Evolutionary conservation across 352 stramenopile species (phyloP).

Genomic region (Pythium monospermum): DNA sequence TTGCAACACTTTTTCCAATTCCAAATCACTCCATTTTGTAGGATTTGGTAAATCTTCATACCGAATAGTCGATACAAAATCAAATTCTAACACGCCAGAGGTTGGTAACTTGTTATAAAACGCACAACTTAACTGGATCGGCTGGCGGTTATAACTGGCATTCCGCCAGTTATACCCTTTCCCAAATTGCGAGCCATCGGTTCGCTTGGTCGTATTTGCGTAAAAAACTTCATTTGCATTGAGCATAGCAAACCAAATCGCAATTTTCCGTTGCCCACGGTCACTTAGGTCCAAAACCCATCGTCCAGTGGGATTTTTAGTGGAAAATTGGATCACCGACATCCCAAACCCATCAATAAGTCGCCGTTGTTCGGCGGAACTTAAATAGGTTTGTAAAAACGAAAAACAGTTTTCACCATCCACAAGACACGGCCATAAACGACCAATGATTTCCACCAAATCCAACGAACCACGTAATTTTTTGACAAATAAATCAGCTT

Average conservation of each 20-base stretch:
- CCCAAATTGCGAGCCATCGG: conserved; percentile 55
- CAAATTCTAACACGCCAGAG: conserved; percentile 59
- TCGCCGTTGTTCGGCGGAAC: conserved; percentile 36
- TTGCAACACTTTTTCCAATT: conserved; percentile 32
- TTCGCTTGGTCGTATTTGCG: conserved; percentile 33
- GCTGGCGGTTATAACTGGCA: conserved; percentile 50
- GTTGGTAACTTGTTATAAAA: conserved; percentile 57
- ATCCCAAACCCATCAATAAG: conserved; percentile 48
- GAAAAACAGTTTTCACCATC: conserved; percentile 44
- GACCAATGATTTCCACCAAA: conserved; percentile 48
- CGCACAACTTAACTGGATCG: conserved; percentile 39
- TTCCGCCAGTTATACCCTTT: conserved; percentile 63
- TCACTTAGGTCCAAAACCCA: conserved; percentile 53
- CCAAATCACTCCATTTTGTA: conserved; percentile 30
- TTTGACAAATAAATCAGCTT: conserved; percentile 38
- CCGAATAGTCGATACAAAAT: conserved; percentile 54
- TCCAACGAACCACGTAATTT: conserved; percentile 33
- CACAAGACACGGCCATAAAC: conserved; percentile 46
- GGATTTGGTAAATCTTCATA: conserved; percentile 34
- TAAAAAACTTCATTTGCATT: conserved; percentile 36
- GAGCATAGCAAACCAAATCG: conserved; percentile 61
- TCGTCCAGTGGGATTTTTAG: conserved; percentile 49
- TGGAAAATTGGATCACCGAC: conserved; percentile 52
- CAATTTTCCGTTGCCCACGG: conserved; percentile 51
- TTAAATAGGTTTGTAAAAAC: conserved; percentile 47